Conservation (phyloP, 192 early-diverging fungal genomes). For the Coemansia sp. region DNA sequence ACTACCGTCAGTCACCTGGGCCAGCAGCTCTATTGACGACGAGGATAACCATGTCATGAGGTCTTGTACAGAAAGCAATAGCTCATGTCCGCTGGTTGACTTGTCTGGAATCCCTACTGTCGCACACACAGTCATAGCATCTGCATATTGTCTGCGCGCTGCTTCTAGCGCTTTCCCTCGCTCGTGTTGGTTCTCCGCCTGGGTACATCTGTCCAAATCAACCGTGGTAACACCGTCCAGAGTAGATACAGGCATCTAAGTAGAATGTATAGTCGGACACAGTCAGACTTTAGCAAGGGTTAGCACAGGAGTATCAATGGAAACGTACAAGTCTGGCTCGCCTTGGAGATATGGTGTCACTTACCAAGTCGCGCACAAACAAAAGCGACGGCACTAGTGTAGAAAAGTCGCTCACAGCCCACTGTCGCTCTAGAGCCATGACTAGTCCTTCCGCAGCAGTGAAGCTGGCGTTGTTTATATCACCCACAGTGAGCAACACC, state of each 20-base stretch:
- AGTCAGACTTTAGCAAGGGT: background rate
- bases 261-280: background rate
- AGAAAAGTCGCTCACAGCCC: background rate
- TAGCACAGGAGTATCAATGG: background rate
- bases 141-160: background rate
- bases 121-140: background rate
- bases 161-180: conserved; percentile 4
- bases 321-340: background rate
- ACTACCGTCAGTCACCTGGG: background rate
- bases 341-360: background rate
- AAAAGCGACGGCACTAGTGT: background rate
- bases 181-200: background rate
- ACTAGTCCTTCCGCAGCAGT: background rate
- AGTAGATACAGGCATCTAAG: conserved; percentile 15
- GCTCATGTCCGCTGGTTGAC: conserved; percentile 3
- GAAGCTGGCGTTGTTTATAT: too few species aligned
- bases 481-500: background rate
- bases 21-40: background rate
- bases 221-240: background rate
- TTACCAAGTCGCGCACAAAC: conserved; percentile 5
- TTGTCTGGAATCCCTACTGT: conserved; percentile 12
- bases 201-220: conserved; percentile 4
- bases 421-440: background rate
- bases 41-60: conserved; percentile 11
- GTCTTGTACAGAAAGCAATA: conserved; percentile 5